These are phyloP conservation scores for Trametes meyenii DNA, from an alignment of 768 basidiomycete species.

Conservation along the genomic window DNA sequence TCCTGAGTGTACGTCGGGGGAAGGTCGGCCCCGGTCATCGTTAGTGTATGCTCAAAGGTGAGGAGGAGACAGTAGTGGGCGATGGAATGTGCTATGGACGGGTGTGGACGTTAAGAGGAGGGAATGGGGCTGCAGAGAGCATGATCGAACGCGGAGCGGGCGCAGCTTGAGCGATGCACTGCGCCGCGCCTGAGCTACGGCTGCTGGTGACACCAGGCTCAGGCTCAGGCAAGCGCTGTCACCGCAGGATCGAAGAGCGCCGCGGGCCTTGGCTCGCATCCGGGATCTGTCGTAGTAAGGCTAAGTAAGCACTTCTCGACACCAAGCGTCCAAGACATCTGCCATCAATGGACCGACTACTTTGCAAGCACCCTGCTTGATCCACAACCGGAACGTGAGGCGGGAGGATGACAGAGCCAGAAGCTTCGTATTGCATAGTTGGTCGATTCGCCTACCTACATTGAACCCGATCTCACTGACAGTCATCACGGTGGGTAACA, in stretches of 20 bases:
- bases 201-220: neutral
- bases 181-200: neutral
- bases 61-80: neutral
- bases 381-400: neutral
- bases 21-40: constrained; percentile 29
- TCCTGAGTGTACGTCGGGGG: constrained; percentile 33
- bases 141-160: constrained; percentile 2
- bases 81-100: neutral
- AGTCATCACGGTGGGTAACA: neutral
- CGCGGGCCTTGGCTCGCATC: no score
- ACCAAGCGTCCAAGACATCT: neutral
- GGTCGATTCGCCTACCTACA: neutral
- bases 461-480: neutral
- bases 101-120: neutral
- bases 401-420: neutral
- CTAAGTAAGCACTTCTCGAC: no score
- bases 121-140: neutral
- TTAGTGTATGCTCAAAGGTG: neutral
- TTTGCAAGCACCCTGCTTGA: neutral
- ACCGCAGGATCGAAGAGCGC: no score
- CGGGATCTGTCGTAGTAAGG: no score
- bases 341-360: neutral
- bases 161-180: constrained; percentile 2
- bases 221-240: no score
- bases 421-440: neutral